Conservation (phyloP, 805 yeast species). For the Nadsonia fulvescens region DNA sequence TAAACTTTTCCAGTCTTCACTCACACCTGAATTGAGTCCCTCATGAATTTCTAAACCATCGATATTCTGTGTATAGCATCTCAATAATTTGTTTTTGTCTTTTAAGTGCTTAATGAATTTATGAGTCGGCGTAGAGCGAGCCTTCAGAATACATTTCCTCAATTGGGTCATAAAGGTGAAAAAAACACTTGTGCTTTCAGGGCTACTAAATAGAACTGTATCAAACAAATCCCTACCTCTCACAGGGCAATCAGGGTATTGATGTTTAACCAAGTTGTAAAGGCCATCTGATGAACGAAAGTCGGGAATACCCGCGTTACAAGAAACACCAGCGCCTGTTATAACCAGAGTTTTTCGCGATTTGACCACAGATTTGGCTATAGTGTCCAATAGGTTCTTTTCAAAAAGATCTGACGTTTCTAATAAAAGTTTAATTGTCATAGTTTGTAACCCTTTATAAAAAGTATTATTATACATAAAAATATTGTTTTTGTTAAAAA, state of each 20-base stretch:
- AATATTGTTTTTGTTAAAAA: too few species aligned
- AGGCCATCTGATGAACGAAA: constrained; percentile 43
- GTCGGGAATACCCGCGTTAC: constrained; percentile 86
- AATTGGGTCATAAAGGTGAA: constrained; percentile 78
- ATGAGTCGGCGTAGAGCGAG: constrained; percentile 75
- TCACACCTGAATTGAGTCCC: constrained; percentile 54
- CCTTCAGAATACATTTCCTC: constrained; percentile 41
- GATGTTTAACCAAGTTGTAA: constrained; percentile 70
- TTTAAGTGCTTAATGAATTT: constrained; percentile 44
- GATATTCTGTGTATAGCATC: constrained; percentile 91
- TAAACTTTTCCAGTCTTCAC: constrained; percentile 40
- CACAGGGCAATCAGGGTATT: too few species aligned
- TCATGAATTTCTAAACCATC: constrained; percentile 80
- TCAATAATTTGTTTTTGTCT: constrained; percentile 44
- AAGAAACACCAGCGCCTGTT: constrained; percentile 94
- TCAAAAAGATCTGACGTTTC: too few species aligned
- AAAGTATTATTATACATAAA: too few species aligned
- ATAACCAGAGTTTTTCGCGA: constrained; percentile 52
- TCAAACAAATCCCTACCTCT: constrained; percentile 89
- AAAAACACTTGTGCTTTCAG: constrained; percentile 49
- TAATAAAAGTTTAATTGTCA: too few species aligned
- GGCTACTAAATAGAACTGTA: constrained; percentile 57
- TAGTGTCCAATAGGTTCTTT: too few species aligned
- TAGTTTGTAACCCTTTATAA: too few species aligned
- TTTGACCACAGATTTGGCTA: too few species aligned